A percentile compares a stretch with the other conserved stretches of the same genome.
Conservation (phyloP, 2,329 filamentous ascomycete genomes). For the Anthostomella pinea region DNA sequence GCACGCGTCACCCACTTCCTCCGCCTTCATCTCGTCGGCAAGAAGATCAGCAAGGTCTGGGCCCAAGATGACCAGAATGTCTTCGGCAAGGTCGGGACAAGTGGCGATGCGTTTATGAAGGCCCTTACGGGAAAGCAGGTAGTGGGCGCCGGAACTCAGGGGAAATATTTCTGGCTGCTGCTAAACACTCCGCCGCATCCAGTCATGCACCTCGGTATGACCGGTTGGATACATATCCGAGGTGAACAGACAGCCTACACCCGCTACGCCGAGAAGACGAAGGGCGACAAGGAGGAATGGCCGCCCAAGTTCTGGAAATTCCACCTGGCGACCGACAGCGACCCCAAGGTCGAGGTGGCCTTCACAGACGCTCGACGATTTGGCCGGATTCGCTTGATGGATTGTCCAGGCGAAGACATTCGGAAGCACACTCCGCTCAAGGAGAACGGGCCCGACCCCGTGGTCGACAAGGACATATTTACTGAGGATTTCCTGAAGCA, state of each 20-base stretch:
- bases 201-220: constrained; percentile 84
- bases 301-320: constrained; percentile 92
- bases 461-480: constrained; percentile 74
- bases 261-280: constrained; percentile 75
- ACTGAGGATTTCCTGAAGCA: constrained; percentile 71
- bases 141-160: constrained; percentile 72
- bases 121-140: constrained; percentile 73
- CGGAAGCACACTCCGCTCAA: constrained; percentile 73
- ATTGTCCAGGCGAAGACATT: constrained; percentile 75
- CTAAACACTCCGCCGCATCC: constrained; percentile 79
- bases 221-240: constrained; percentile 84
- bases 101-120: constrained; percentile 68
- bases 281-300: constrained; percentile 66
- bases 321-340: constrained; percentile 61
- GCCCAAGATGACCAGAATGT: constrained; percentile 79
- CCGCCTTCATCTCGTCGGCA: constrained; percentile 77
- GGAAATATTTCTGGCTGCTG: constrained; percentile 91
- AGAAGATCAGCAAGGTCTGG: constrained; percentile 67
- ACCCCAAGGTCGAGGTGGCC: constrained; percentile 58
- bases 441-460: constrained; percentile 91
- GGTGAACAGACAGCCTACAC: constrained; percentile 75
- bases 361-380: constrained; percentile 84
- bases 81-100: constrained; percentile 88
- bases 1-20: constrained; percentile 85
- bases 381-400: constrained; percentile 74